Percentiles rank a stretch among this genome's conserved stretches.
phyloP scores from a whole-genome alignment of 495 filamentous ascomycete species.

The Penicillium canariense region DNA sequence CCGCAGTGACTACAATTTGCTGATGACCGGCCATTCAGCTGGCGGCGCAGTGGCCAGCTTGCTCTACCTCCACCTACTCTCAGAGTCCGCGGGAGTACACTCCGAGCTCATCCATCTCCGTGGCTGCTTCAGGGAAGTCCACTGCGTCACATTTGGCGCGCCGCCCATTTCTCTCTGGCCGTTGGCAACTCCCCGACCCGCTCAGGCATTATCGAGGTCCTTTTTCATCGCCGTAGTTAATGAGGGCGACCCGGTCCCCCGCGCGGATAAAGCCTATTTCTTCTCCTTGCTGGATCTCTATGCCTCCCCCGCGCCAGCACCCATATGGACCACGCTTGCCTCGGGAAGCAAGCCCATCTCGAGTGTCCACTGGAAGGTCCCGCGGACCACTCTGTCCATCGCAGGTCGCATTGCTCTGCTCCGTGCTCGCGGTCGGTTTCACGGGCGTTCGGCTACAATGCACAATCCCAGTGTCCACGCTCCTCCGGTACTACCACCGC shows the following conservation, averaged over 20 bases:
- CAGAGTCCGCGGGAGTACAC: conserved; percentile 39
- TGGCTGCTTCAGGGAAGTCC: conserved; percentile 66
- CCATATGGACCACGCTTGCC: conserved; percentile 11
- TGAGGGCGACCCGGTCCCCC: conserved; percentile 76
- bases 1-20: conserved; percentile 63
- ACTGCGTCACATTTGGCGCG: conserved; percentile 80
- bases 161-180: conserved; percentile 73
- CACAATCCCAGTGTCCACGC: neutral
- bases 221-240: conserved; percentile 77
- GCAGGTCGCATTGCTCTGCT: conserved; percentile 68
- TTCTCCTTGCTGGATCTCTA: conserved; percentile 69
- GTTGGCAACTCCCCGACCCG: conserved; percentile 53
- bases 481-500: conserved; percentile 19
- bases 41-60: conserved; percentile 77
- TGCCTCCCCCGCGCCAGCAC: conserved; percentile 55
- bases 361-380: conserved; percentile 56
- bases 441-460: conserved; percentile 1
- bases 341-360: conserved; percentile 5
- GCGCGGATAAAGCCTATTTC: conserved; percentile 74
- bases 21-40: conserved; percentile 82
- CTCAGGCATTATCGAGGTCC: conserved; percentile 52
- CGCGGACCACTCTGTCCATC: conserved; percentile 58
- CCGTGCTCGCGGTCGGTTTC: conserved; percentile 23
- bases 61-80: conserved; percentile 76
- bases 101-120: conserved; percentile 68